Base-by-base conservation (phyloP, 1,284 basidiomycete species). In the Athelia sp. region DNA sequence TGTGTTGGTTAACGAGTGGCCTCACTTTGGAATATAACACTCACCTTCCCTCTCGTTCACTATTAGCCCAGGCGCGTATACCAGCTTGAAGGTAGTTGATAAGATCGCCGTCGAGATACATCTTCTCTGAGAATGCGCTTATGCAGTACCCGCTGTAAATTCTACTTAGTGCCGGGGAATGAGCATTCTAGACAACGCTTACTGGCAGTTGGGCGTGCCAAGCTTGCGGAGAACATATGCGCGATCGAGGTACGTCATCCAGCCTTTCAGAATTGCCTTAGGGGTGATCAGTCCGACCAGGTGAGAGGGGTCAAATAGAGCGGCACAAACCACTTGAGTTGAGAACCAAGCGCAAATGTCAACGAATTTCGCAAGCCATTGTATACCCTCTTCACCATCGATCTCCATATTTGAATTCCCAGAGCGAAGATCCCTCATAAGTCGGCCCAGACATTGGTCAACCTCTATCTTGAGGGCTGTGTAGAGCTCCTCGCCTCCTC, bases 161-260 rank as follows among this genome's bases (percentile, higher is more conserved):
- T 6, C 10, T 9, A 44, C 4, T 15, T 23, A 44, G 18, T 21
- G 6, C 15, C 23, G 23, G 21, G 19, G n/a, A n/a, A n/a, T n/a
- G n/a, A n/a, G n/a, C n/a, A n/a, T n/a, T n/a, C n/a, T n/a, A n/a
- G n/a, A n/a, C n/a, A n/a, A n/a, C n/a, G 52, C 62, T 54, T 54
- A 82, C 83, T 61, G 72, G 38, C 81, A 75, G 18, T 60, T 63
- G 14, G 56, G 50, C 8, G 68, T 52, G 8, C 63, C 53, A 32
- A 66, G 58, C 24, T 68, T 64, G 49, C 73, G 66, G 2, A 60
- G 59, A 1, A 82, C 65, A 55, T 82, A 84, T 0, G 70, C 68
- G 58, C 83, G 79, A 57, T 88, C 82, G 38, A 87, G 65, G 56
- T 82, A 83, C 0, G 84, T 76, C 50, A 87, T 60, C 19, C 86